Conservation (phyloP, 2,329 filamentous ascomycete genomes). For the Cladosporium velox region DNA sequence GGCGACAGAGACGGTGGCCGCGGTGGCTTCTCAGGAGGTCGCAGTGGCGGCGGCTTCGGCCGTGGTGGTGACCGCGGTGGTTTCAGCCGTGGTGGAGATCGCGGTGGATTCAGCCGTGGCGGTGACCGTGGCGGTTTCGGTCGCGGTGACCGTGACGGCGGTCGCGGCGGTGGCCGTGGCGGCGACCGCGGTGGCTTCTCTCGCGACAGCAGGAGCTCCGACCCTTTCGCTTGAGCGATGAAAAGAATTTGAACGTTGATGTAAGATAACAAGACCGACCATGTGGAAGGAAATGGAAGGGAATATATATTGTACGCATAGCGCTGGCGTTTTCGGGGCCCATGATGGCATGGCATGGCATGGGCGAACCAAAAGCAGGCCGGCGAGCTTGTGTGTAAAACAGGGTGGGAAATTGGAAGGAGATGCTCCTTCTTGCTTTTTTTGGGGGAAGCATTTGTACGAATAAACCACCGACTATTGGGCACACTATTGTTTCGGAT, state of each 20-base stretch:
- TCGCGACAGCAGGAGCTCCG: slow-evolving; percentile 5
- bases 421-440: background rate
- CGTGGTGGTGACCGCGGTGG: slow-evolving; percentile 23
- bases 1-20: slow-evolving; percentile 22
- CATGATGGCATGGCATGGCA: background rate
- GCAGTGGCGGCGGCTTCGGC: slow-evolving; percentile 18
- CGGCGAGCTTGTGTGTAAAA: slow-evolving; percentile 13
- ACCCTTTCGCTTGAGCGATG: slow-evolving; percentile 14
- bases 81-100: slow-evolving; percentile 13
- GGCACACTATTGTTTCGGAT: background rate
- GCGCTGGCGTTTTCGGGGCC: slow-evolving; percentile 21
- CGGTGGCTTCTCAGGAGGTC: slow-evolving; percentile 21
- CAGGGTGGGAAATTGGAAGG: background rate
- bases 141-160: slow-evolving; percentile 22
- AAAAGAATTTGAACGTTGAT: background rate
- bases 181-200: slow-evolving; percentile 10
- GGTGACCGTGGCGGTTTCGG: slow-evolving; percentile 15
- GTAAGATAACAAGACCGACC: slow-evolving; percentile 3
- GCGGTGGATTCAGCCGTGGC: background rate
- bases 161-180: slow-evolving; percentile 13
- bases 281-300: background rate
- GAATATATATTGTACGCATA: slow-evolving; percentile 3
- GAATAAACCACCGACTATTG: background rate
- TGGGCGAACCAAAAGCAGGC: slow-evolving; percentile 4
- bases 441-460: background rate